These are phyloP conservation scores for Truncatella angustata DNA, from an alignment of 2,329 filamentous ascomycete genomes.

Conservation along the genomic window DNA sequence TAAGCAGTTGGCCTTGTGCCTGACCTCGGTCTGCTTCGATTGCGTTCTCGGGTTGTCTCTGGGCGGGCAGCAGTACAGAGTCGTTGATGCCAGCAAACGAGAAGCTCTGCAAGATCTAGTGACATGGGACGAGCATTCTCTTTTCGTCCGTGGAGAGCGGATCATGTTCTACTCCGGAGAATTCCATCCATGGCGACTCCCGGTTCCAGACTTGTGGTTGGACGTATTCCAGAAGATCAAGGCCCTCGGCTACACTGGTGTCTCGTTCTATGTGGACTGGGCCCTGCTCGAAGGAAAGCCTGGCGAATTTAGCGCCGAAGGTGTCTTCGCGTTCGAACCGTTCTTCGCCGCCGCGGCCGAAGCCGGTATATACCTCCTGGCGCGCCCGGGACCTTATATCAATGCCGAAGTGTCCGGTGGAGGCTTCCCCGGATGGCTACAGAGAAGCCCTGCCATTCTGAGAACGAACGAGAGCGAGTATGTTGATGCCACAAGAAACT, in stretches of 20 bases:
- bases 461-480: conserved; percentile 63
- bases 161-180: conserved; percentile 67
- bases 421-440: conserved; percentile 79
- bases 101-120: conserved; percentile 7
- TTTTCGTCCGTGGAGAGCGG: conserved; percentile 65
- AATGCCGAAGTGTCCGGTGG: conserved; percentile 66
- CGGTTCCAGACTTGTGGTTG: conserved; percentile 51
- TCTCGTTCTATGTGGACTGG: conserved; percentile 81
- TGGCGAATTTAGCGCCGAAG: conserved; percentile 67
- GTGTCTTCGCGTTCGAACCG: conserved; percentile 68
- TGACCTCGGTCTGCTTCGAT: neutral
- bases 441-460: conserved; percentile 62
- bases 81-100: neutral
- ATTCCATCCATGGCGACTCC: conserved; percentile 58
- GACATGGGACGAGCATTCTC: conserved; percentile 66
- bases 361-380: conserved; percentile 75
- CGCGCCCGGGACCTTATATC: conserved; percentile 69
- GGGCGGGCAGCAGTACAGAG: neutral
- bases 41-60: neutral
- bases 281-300: conserved; percentile 71
- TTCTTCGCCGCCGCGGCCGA: conserved; percentile 74
- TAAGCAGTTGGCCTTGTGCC: neutral
- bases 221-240: conserved; percentile 83
- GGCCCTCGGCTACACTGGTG: conserved; percentile 74
- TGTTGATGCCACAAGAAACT: conserved; percentile 61